Conservation (phyloP, 2,329 filamentous ascomycete species). For the Penicillium sp. region DNA sequence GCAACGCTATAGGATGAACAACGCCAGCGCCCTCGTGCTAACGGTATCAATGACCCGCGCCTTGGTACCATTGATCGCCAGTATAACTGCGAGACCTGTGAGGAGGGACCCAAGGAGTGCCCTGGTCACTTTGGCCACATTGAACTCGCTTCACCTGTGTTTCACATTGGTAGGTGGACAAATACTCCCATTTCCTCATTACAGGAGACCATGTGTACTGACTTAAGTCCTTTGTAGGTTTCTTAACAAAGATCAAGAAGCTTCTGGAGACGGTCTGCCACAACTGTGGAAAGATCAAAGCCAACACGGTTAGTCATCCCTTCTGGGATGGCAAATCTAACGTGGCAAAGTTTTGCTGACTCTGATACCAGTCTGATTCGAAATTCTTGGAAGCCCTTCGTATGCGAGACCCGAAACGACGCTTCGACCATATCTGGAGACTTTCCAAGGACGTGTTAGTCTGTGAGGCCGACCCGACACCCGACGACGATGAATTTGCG, state of each 20-base stretch:
- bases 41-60: conserved; percentile 91
- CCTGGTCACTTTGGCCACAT: conserved; percentile 99
- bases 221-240: conserved; percentile 59
- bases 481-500: conserved; percentile 67
- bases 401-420: conserved; percentile 86
- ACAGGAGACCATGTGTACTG: conserved; percentile 17
- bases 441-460: conserved; percentile 83
- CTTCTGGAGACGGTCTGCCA: conserved; percentile 98
- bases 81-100: conserved; percentile 94
- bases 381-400: conserved; percentile 79
- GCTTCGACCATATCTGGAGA: conserved; percentile 90
- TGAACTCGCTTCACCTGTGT: conserved; percentile 93
- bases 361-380: conserved; percentile 67
- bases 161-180: conserved; percentile 63
- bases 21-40: conserved; percentile 82
- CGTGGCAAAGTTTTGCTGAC: conserved; percentile 50
- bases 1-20: conserved; percentile 66
- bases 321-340: conserved; percentile 55
- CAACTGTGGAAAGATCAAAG: conserved; percentile 96
- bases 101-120: conserved; percentile 92
- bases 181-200: not conserved
- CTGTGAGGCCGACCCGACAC: conserved; percentile 74
- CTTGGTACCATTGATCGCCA: conserved; percentile 95
- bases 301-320: conserved; percentile 91
- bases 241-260: conserved; percentile 99